Percentiles rank a stretch among this genome's conserved stretches.
phyloP scores from a whole-genome alignment of 441 rosid species.

The Breynia disticha region DNA sequence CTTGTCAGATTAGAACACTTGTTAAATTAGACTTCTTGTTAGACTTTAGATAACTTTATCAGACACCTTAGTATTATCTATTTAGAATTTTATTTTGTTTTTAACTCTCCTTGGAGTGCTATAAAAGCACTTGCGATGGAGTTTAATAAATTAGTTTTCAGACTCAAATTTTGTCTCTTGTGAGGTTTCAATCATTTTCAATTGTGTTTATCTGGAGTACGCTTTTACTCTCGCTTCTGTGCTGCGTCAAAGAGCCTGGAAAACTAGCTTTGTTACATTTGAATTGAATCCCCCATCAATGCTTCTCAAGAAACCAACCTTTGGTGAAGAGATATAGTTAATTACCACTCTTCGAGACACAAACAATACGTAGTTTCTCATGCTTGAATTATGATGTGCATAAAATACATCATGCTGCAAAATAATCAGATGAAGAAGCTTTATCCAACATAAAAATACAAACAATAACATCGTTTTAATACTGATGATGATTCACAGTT shows the following conservation, averaged over 20 bases:
- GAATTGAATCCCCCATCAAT: constrained; percentile 35
- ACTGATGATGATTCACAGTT: too few species aligned
- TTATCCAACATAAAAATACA: not conserved
- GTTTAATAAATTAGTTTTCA: too few species aligned
- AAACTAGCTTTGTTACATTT: constrained; percentile 47
- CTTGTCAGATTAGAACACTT: too few species aligned
- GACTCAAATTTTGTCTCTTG: too few species aligned
- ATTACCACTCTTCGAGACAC: constrained; percentile 33
- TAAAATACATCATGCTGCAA: constrained; percentile 70
- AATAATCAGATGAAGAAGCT: constrained; percentile 8
- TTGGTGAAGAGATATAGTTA: constrained; percentile 73
- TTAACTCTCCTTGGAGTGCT: too few species aligned
- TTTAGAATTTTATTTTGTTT: too few species aligned
- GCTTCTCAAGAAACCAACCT: constrained; percentile 51
- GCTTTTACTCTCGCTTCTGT: constrained; percentile 59
- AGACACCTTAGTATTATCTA: too few species aligned
- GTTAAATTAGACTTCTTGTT: too few species aligned
- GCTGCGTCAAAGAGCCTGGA: constrained; percentile 60
- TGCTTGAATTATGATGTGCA: constrained; percentile 60
- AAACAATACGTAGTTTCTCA: constrained; percentile 46
- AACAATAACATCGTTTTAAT: too few species aligned
- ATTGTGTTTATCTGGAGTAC: constrained; percentile 44
- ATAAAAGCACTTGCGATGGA: too few species aligned
- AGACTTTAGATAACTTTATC: too few species aligned
- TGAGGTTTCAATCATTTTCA: constrained; percentile 63